Percentiles rank a stretch among this genome's conserved stretches.
Conservation (phyloP, 148 eudicot species). For the Persicaria tinctoria region DNA sequence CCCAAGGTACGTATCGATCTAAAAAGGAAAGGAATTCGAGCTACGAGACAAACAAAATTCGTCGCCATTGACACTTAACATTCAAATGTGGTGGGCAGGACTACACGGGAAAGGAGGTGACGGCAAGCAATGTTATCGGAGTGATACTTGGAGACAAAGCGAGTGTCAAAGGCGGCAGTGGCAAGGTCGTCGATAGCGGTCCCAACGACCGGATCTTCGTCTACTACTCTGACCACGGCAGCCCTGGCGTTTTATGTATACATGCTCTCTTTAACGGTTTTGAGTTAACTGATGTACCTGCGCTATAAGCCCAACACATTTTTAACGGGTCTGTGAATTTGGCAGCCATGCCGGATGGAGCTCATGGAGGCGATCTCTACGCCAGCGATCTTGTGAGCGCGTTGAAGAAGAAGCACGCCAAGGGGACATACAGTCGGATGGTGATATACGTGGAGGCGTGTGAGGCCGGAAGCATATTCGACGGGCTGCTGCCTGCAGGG, state of each 20-base stretch:
- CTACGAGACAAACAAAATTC: too few relatives aligned
- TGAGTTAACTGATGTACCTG: not conserved
- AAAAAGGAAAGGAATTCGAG: not conserved
- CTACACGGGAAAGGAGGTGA: slow-evolving; percentile 54
- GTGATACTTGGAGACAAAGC: slow-evolving; percentile 35
- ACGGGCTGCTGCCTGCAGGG: slow-evolving; percentile 43
- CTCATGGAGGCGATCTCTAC: slow-evolving; percentile 36
- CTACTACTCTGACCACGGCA: slow-evolving; percentile 65
- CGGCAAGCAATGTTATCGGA: slow-evolving; percentile 17
- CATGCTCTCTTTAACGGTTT: not conserved
- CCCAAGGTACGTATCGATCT: slow-evolving; percentile 40
- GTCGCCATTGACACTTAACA: not conserved
- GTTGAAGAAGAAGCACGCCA: slow-evolving; percentile 57
- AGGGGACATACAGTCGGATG: slow-evolving; percentile 55
- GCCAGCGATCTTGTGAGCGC: slow-evolving; percentile 44
- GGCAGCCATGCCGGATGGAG: slow-evolving; percentile 54
- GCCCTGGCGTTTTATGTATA: slow-evolving; percentile 66
- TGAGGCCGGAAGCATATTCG: slow-evolving; percentile 62
- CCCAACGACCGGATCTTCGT: slow-evolving; percentile 63
- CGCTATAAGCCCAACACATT: not conserved
- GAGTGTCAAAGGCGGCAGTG: slow-evolving; percentile 56
- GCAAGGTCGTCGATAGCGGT: slow-evolving; percentile 60
- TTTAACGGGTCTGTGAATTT: not conserved
- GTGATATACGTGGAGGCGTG: slow-evolving; percentile 66
- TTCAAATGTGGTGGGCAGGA: slow-evolving; percentile 31